These are phyloP conservation scores for Fusarium anguioides DNA, from an alignment of 2,329 filamentous ascomycete genomes.

Conservation along the genomic window DNA sequence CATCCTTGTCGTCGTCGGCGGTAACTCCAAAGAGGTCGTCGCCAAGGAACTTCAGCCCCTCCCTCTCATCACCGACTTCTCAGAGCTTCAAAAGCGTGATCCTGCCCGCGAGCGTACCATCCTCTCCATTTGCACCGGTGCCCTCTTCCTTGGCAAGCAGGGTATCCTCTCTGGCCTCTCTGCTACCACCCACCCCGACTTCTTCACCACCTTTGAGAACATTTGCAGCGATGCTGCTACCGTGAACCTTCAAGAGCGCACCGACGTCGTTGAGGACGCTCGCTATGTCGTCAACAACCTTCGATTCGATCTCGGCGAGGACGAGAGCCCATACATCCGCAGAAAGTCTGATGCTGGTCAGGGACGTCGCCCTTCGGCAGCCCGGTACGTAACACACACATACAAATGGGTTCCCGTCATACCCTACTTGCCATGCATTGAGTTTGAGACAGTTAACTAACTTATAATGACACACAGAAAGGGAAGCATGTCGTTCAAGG, in stretches of 20 bases:
- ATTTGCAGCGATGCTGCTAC: constrained; percentile 79
- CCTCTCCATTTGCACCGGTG: constrained; percentile 82
- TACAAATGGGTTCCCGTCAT: constrained; percentile 6
- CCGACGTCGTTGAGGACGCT: constrained; percentile 82
- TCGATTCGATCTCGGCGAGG: constrained; percentile 83
- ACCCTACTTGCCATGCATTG: constrained; percentile 43
- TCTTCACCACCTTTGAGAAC: constrained; percentile 82
- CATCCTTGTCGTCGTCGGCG: constrained; percentile 81
- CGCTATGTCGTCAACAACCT: constrained; percentile 93
- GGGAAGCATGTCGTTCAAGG: constrained; percentile 85
- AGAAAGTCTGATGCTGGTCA: constrained; percentile 73
- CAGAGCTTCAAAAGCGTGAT: constrained; percentile 82
- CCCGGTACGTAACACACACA: constrained; percentile 60
- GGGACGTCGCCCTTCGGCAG: constrained; percentile 67
- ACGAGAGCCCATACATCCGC: constrained; percentile 86
- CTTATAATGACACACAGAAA: constrained; percentile 63
- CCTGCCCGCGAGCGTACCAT: constrained; percentile 83
- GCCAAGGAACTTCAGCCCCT: constrained; percentile 76
- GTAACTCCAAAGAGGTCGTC: constrained; percentile 71
- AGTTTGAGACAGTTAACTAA: constrained; percentile 41
- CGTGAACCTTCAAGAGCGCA: constrained; percentile 77
- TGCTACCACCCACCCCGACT: constrained; percentile 85
- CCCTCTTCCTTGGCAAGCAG: constrained; percentile 79
- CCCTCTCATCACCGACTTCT: constrained; percentile 78
- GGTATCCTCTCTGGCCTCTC: constrained; percentile 82